Base-by-base conservation (phyloP, 768 basidiomycete species). In the Sutorius australiensis region DNA sequence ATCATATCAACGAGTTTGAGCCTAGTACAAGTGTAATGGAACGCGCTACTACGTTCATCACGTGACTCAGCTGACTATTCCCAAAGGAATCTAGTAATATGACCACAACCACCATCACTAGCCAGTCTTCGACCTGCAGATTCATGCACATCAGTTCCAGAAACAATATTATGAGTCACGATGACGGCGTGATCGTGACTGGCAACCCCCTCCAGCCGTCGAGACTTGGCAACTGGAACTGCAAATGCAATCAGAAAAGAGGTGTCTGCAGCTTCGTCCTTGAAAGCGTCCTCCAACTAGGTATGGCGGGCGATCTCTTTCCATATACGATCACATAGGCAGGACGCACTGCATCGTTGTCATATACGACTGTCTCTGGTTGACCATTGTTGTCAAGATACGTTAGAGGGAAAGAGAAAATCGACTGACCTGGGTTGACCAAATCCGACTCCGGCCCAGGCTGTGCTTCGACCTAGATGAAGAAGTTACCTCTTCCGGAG, bases 301-400 rank as follows among this genome's bases (percentile, higher is more conserved):
- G 33, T 21, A 32, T 37, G 3, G 28, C 9, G 8, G 45, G 54
- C 8, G 37, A 39, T 32, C 38, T 34, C 17, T 58, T 58, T 36
- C 57, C 50, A 36, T 58, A 58, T 6, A 58, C 46, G 28, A 58
- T 41, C 19, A 58, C 42, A 28, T 48, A 56, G 13, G 57, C 57
- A 1, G 50, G 56, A 48, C 56, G 57, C 46, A 53, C 56, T 16
- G 49, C 56, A 38, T 58, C 56, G 50, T 58, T 30, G 38, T 58
- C 28, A 31, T 58, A 57, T 43, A 58, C 46, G 32, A 58, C 50
- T 42, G 56, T 58, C 32, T 58, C 55, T 57, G n/a, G 10, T 33
- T 13, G 1, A 38, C 19, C 13, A 5, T 14, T 2, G 10, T 24
- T 27, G 19, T 55, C 36, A 46, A 30, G 27, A 30, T 14, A 19